phyloP scores from a whole-genome alignment of 2,329 filamentous ascomycete species.

The Fusarium albosuccineum region DNA sequence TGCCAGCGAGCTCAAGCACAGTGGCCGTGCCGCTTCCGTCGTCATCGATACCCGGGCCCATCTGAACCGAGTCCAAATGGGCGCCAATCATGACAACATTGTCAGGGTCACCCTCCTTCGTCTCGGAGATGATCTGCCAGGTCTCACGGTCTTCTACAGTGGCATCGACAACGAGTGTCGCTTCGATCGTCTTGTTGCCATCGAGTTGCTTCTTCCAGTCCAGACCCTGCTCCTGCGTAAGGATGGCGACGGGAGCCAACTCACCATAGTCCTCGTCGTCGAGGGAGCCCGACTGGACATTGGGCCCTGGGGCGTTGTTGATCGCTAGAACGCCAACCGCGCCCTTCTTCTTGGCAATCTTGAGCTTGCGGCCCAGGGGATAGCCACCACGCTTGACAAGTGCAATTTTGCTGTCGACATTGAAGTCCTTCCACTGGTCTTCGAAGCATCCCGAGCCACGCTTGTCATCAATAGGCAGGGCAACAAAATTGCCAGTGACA shows the following conservation, averaged over 20 bases:
- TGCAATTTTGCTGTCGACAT: slow-evolving; percentile 59
- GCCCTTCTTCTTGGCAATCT: slow-evolving; percentile 57
- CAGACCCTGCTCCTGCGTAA: slow-evolving; percentile 52
- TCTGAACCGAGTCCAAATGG: slow-evolving; percentile 57
- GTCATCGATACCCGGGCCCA: slow-evolving; percentile 57
- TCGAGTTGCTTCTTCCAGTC: slow-evolving; percentile 53
- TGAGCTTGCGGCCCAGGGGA: slow-evolving; percentile 58
- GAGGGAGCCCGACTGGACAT: slow-evolving; percentile 65
- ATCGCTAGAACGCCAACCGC: slow-evolving; percentile 53
- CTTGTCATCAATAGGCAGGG: slow-evolving; percentile 53
- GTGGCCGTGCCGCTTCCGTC: slow-evolving; percentile 56
- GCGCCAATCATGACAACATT: slow-evolving; percentile 59
- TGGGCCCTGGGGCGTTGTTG: no score
- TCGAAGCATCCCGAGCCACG: slow-evolving; percentile 57
- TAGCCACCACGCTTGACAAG: slow-evolving; percentile 61
- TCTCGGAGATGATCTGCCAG: slow-evolving; percentile 59
- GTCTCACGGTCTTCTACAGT: slow-evolving; percentile 52
- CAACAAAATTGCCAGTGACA: slow-evolving; percentile 54
- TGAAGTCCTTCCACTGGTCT: slow-evolving; percentile 60
- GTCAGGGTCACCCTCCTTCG: slow-evolving; percentile 57
- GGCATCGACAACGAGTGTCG: slow-evolving; percentile 54
- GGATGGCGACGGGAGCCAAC: slow-evolving; percentile 54
- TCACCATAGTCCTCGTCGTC: slow-evolving; percentile 55
- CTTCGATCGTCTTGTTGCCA: slow-evolving; percentile 51
- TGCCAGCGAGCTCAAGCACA: slow-evolving; percentile 55